Evolutionary conservation across 805 yeast genomes (phyloP).

Genomic region (Schizosaccharomyces pombe): DNA sequence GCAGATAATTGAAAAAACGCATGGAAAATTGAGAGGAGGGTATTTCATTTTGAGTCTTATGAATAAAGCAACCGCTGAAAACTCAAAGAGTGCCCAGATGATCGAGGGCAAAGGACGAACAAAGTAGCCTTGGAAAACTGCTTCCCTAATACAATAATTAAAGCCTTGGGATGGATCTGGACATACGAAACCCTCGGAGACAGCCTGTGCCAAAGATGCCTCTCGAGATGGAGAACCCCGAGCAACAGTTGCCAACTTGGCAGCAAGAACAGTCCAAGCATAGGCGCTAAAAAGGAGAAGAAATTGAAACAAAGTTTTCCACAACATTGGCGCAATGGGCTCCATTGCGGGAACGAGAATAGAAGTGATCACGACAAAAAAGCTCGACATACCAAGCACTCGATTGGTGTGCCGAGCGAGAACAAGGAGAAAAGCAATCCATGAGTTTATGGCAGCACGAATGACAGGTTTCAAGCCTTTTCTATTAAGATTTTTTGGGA

Average conservation of each 20-base stretch:
- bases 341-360: background rate
- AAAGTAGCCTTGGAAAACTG: slow-evolving; percentile 1
- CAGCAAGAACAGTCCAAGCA: slow-evolving; percentile 4
- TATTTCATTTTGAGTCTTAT: slow-evolving; percentile 2
- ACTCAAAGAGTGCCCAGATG: background rate
- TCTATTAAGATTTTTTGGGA: background rate
- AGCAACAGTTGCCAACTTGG: background rate
- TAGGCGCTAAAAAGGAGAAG: background rate
- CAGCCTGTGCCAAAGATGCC: background rate
- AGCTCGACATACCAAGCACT: slow-evolving; percentile 1
- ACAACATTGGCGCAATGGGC: slow-evolving; percentile 1
- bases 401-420: background rate
- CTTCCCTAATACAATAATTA: background rate
- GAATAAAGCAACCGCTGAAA: background rate
- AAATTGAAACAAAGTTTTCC: background rate
- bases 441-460: background rate
- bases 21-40: background rate
- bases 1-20: background rate
- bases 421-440: slow-evolving; percentile 2
- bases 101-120: background rate
- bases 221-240: background rate
- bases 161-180: background rate
- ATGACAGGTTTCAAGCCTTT: background rate
- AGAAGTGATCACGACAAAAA: background rate
- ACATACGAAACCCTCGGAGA: background rate